These are phyloP conservation scores for Scheffersomyces quercinus DNA, from an alignment of 1,139 yeast species.

Conservation along the genomic window DNA sequence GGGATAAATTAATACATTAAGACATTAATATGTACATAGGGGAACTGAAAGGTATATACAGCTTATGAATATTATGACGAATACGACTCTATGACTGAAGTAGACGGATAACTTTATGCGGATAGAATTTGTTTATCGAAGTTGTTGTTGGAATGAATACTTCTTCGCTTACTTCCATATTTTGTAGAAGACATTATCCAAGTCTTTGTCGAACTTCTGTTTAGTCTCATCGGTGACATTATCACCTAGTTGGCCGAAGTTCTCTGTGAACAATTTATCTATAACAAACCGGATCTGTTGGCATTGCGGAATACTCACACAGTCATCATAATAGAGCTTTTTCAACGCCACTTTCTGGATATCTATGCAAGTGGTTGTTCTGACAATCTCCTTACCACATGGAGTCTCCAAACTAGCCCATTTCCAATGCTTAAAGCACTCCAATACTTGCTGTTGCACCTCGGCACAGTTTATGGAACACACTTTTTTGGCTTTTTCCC, in stretches of 20 bases:
- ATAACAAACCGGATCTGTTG: slow-evolving; percentile 37
- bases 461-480: slow-evolving; percentile 44
- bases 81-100: not conserved
- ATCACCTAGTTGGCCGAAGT: slow-evolving; percentile 45
- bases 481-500: slow-evolving; percentile 27
- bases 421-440: slow-evolving; percentile 39
- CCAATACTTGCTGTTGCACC: slow-evolving; percentile 37
- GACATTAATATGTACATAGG: not conserved
- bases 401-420: slow-evolving; percentile 24
- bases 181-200: slow-evolving; percentile 34
- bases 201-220: slow-evolving; percentile 28
- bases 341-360: slow-evolving; percentile 38
- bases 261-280: slow-evolving; percentile 37
- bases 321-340: slow-evolving; percentile 38
- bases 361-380: slow-evolving; percentile 32
- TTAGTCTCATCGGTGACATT: slow-evolving; percentile 27
- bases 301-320: slow-evolving; percentile 41
- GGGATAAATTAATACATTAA: slow-evolving; percentile 1
- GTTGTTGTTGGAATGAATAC: not conserved
- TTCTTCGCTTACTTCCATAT: slow-evolving; percentile 32
- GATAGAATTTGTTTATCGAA: not conserved
- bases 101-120: not conserved
- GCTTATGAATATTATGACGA: no score
- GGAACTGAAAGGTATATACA: not conserved
- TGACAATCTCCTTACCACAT: slow-evolving; percentile 31